Percentiles rank a stretch among this genome's conserved stretches.
phyloP scores from a whole-genome alignment of 129 eudicot genomes.

The Helichrysum umbraculigerum region DNA sequence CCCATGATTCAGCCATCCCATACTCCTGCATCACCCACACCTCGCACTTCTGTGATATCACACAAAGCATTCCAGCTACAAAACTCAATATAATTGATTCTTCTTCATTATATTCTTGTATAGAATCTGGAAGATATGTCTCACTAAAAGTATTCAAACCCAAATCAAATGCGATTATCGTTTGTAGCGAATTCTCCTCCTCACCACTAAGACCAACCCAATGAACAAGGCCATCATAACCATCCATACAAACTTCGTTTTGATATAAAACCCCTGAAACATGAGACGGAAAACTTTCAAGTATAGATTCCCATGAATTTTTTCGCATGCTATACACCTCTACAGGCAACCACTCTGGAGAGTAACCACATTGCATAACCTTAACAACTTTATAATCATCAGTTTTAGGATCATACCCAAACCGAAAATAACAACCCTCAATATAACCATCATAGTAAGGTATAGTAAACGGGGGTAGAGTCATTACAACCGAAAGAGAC shows the following conservation, averaged over 20 bases:
- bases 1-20: background rate
- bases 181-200: background rate
- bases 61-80: background rate
- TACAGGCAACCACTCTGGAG: background rate
- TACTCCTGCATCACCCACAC: constrained; percentile 1
- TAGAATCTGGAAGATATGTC: background rate
- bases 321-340: constrained; percentile 2
- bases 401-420: constrained; percentile 8
- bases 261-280: background rate
- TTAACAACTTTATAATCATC: background rate
- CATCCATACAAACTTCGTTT: background rate
- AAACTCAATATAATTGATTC: background rate
- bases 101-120: background rate
- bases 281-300: background rate
- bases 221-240: background rate
- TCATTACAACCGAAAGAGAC: background rate
- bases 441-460: background rate
- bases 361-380: background rate
- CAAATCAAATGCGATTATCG: background rate
- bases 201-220: background rate
- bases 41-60: background rate
- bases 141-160: background rate
- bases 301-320: background rate
- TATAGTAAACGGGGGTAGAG: background rate
- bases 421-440: background rate